A percentile compares a stretch with the other conserved stretches of the same genome.
These are phyloP conservation scores for Trichosanthes truncata DNA, from an alignment of 306 rosid genomes.

Conservation along the genomic window DNA sequence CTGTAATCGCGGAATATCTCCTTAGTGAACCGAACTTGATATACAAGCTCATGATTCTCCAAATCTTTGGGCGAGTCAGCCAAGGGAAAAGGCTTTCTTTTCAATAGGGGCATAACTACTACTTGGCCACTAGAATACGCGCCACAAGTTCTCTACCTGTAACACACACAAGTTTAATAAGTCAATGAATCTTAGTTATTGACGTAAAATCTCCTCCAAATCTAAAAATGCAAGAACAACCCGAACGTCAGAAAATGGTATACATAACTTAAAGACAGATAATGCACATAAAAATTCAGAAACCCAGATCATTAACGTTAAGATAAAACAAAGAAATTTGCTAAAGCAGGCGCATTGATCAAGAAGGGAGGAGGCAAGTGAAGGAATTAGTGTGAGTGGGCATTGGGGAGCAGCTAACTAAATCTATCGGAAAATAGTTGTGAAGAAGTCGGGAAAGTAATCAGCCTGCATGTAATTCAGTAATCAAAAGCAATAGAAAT, in stretches of 20 bases:
- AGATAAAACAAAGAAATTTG: neutral
- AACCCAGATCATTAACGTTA: neutral
- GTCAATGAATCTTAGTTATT: neutral
- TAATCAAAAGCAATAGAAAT: neutral
- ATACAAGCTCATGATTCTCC: conserved; percentile 56
- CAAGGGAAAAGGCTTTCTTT: conserved; percentile 58
- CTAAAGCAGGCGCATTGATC: neutral
- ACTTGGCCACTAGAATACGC: neutral
- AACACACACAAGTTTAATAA: neutral
- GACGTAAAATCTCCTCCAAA: neutral
- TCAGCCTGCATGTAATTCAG: neutral
- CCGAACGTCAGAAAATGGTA: neutral
- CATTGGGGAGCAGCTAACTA: neutral
- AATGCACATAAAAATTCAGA: neutral
- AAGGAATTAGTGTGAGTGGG: neutral
- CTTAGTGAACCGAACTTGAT: conserved; percentile 76
- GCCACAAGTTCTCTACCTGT: conserved; percentile 1
- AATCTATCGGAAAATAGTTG: neutral
- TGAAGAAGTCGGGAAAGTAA: neutral
- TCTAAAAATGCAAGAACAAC: neutral
- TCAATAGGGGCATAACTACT: conserved; percentile 65
- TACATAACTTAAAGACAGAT: neutral
- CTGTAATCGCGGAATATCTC: conserved; percentile 69
- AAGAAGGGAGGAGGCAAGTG: neutral
- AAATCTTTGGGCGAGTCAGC: conserved; percentile 61